Evolutionary conservation across 2,329 filamentous ascomycete genomes (phyloP).

Genomic region (Arthroderma uncinatum): DNA sequence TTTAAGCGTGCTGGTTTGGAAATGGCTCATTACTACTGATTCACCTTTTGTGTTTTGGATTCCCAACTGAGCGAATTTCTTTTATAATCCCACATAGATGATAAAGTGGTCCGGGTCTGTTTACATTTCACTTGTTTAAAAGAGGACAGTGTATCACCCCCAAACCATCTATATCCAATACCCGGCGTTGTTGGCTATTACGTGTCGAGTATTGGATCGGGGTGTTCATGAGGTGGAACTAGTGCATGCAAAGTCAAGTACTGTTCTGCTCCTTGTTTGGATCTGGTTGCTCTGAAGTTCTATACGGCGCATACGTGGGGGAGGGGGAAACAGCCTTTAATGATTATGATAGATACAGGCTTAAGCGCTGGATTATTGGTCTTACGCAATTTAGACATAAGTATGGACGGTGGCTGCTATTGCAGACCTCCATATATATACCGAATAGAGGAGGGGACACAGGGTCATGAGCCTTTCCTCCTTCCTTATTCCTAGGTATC

Average conservation of each 20-base stretch:
- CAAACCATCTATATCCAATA: background rate
- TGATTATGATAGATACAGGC: background rate
- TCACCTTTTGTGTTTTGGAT: background rate
- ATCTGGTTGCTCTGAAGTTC: background rate
- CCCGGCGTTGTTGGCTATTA: background rate
- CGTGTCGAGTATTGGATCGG: background rate
- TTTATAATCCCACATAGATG: background rate
- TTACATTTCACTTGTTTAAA: background rate
- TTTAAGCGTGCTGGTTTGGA: conserved; percentile 85
- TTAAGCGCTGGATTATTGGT: background rate
- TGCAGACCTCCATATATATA: background rate
- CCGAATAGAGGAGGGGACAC: background rate
- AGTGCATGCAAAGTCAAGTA: background rate
- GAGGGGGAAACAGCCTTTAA: background rate
- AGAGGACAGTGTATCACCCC: background rate
- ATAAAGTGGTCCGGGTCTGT: background rate
- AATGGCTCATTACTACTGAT: conserved; percentile 84
- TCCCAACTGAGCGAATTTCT: background rate
- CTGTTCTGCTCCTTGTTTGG: background rate
- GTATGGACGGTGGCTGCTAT: background rate
- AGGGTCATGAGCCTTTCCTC: background rate
- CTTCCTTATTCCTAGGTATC: background rate
- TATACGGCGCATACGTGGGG: background rate
- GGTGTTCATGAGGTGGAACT: too few relatives aligned
- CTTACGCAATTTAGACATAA: background rate